These are phyloP conservation scores for Raphanus sativus DNA, from an alignment of 345 rosid genomes.

Conservation along the genomic window DNA sequence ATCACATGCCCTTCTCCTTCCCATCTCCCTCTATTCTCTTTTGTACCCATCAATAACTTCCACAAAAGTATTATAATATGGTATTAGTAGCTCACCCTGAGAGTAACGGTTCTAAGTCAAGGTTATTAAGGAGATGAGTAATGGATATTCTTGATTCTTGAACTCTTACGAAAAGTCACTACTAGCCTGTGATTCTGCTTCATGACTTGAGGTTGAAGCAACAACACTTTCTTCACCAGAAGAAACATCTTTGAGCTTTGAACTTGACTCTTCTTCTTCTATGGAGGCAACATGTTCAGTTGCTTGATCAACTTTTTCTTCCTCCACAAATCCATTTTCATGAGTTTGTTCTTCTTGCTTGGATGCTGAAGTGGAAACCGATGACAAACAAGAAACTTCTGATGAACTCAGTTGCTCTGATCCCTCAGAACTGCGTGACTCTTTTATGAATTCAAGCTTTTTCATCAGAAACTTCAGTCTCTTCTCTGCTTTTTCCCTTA, in stretches of 20 bases:
- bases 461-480: constrained; percentile 56
- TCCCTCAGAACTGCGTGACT: constrained; percentile 36
- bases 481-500: constrained; percentile 68
- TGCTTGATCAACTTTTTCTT: constrained; percentile 24
- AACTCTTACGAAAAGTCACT: constrained; percentile 10
- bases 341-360: constrained; percentile 35
- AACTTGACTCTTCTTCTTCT: constrained; percentile 24
- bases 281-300: constrained; percentile 14
- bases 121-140: not conserved
- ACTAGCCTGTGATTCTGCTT: constrained; percentile 16
- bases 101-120: constrained; percentile 1
- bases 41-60: not conserved
- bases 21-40: not conserved
- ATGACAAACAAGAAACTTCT: constrained; percentile 47
- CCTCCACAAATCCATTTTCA: constrained; percentile 23
- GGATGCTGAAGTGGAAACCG: constrained; percentile 37
- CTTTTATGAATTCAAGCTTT: constrained; percentile 58
- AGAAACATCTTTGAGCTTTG: constrained; percentile 24
- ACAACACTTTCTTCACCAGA: constrained; percentile 18
- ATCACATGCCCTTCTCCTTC: constrained; percentile 28
- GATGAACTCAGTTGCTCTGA: constrained; percentile 45
- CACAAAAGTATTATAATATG: constrained; percentile 6
- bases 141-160: constrained; percentile 12
- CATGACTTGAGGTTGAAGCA: constrained; percentile 31
- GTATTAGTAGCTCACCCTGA: not conserved